These are phyloP conservation scores for Aspergillus tanneri DNA, from an alignment of 2,329 filamentous ascomycete species.

Conservation along the genomic window DNA sequence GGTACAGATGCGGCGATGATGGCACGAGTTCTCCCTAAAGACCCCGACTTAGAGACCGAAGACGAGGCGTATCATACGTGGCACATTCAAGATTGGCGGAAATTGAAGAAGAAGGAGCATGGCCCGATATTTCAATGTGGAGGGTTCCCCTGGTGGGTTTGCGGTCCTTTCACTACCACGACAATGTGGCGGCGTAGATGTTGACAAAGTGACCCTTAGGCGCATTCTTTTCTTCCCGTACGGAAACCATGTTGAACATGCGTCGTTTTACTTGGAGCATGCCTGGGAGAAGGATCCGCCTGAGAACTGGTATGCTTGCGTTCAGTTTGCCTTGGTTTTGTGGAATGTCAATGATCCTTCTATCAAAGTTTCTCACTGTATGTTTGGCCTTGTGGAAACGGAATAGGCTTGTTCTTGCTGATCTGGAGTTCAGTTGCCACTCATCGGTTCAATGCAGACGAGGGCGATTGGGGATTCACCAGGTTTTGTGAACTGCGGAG, in stretches of 20 bases:
- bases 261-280: constrained; percentile 95
- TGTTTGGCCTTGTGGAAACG: constrained; percentile 20
- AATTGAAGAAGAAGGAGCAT: constrained; percentile 74
- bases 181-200: not conserved
- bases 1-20: constrained; percentile 77
- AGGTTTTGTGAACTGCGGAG: constrained; percentile 84
- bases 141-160: constrained; percentile 76
- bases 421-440: constrained; percentile 61
- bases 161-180: constrained; percentile 1
- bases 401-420: constrained; percentile 8
- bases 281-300: constrained; percentile 76
- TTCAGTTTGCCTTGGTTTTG: constrained; percentile 89
- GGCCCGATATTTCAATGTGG: constrained; percentile 84
- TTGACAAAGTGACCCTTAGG: constrained; percentile 52
- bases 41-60: constrained; percentile 77
- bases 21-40: constrained; percentile 70
- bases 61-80: constrained; percentile 78
- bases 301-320: constrained; percentile 94
- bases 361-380: constrained; percentile 71
- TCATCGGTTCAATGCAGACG: constrained; percentile 92
- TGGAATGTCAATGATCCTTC: constrained; percentile 94
- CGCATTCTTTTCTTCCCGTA: constrained; percentile 92
- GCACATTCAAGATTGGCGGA: constrained; percentile 82
- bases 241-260: constrained; percentile 90
- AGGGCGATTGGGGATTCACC: constrained; percentile 99